phyloP scores from a whole-genome alignment of 2,329 filamentous ascomycete genomes.

The Calonectria crousiana region DNA sequence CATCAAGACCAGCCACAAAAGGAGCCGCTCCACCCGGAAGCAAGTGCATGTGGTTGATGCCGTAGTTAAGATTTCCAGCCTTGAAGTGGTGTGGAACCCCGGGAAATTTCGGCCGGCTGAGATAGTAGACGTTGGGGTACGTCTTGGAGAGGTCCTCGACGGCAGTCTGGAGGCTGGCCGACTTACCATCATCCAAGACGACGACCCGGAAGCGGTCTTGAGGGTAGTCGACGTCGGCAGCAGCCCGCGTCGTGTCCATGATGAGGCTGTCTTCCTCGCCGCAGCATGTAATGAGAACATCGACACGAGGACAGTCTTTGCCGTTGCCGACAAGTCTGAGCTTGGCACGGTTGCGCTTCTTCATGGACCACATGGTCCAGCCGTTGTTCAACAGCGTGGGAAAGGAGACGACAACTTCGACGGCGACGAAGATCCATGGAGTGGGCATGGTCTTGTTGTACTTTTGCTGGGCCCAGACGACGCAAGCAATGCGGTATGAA shows the following conservation, averaged over 20 bases:
- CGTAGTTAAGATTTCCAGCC: background rate
- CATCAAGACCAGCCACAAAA: background rate
- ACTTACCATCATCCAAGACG: background rate
- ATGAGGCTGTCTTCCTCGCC: background rate
- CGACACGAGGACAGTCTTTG: background rate
- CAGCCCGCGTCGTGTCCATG: background rate
- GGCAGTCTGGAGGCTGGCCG: background rate
- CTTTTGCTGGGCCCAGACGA: background rate
- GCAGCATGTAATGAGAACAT: background rate
- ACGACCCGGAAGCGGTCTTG: background rate
- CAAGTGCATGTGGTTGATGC: background rate
- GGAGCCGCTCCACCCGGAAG: background rate
- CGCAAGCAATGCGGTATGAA: background rate
- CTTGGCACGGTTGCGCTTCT: conserved; percentile 2
- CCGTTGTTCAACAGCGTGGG: background rate
- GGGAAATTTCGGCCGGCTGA: background rate
- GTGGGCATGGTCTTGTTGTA: background rate
- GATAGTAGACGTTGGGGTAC: background rate
- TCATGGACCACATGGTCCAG: conserved; percentile 1
- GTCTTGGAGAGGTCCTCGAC: background rate
- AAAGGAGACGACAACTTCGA: background rate
- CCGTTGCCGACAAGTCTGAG: background rate
- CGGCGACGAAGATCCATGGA: background rate
- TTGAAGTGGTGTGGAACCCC: background rate
- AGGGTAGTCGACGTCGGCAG: background rate